Evolutionary conservation across 768 basidiomycete species (phyloP).

Genomic region (Trametopsis cervina): DNA sequence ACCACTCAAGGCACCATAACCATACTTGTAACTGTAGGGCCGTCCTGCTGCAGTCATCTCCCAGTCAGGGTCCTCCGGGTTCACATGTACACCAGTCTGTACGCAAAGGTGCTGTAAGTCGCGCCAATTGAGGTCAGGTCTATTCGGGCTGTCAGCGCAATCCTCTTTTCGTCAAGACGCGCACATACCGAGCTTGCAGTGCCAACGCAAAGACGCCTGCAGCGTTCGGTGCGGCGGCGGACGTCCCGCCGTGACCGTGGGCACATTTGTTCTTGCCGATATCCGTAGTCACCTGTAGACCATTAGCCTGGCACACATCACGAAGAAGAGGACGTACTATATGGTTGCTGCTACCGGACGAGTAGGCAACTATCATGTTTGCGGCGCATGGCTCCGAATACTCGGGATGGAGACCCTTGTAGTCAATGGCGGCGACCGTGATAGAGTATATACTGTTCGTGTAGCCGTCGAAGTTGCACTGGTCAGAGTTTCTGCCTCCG

Average conservation of each 20-base stretch:
- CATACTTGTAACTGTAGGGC: conserved; percentile 86
- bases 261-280: conserved; percentile 81
- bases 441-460: conserved; percentile 97
- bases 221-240: conserved; percentile 95
- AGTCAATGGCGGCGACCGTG: conserved; percentile 93
- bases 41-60: conserved; percentile 68
- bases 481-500: conserved; percentile 84
- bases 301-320: conserved; percentile 12
- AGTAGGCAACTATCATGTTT: conserved; percentile 94
- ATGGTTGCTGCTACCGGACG: conserved; percentile 87
- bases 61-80: conserved; percentile 92
- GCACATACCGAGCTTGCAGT: conserved; percentile 69
- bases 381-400: conserved; percentile 98
- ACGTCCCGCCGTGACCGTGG: conserved; percentile 86
- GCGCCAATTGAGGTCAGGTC: conserved; percentile 94
- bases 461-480: conserved; percentile 99
- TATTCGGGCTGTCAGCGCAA: conserved; percentile 28
- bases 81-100: conserved; percentile 68
- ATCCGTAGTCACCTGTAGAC: conserved; percentile 83
- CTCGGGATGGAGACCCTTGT: conserved; percentile 89
- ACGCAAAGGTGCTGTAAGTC: conserved; percentile 91
- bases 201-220: conserved; percentile 91
- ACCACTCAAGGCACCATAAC: conserved; percentile 85
- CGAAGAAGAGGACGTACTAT: conserved; percentile 56
- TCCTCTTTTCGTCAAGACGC: conserved; percentile 3